Base-by-base conservation (phyloP, 139 green algal genomes). In the Chlamydomonas incerta region DNA sequence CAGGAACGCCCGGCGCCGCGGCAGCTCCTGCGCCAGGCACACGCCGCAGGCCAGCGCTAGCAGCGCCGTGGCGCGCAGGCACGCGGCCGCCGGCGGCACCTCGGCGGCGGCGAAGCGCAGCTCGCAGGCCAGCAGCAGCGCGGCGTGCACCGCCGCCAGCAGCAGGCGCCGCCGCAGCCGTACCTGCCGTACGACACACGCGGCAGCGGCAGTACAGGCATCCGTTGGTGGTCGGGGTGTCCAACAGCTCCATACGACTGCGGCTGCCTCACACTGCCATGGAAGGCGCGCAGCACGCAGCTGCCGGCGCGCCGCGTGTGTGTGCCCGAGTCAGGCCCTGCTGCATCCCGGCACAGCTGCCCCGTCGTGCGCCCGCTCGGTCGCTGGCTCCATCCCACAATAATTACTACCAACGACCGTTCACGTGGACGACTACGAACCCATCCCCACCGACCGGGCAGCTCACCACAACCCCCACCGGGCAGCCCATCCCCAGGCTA, bases 1-100 rank as follows among this genome's bases (percentile, higher is more conserved):
- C 6, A 50, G 41, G 28, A 58, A 83, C 28, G 58, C 76, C 28
- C 76, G 72, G 29, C 76, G 76, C 37, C 76, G 29, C 3, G 76
- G 62, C 76, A 62, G 37, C 60, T 83, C 60, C 76, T 63, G 26
- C 15, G 13, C 62, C 62, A 72, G 17, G 14, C 35, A 62, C 62
- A 62, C 37, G 24, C 18, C 76, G 13, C 33, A 6, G 6, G 58
- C 60, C 29, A 47, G 13, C 18, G 46, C 18, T 29, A 83, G 37
- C 62, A 62, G 10, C 17, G 35, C 63, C 6, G 3, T 6, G 11
- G 35, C 60, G 23, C 37, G 37, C 41, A 83, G 37, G 9, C n/a
- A 63, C 46, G 29, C 41, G 3, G 31, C 31, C 58, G 58, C 33
- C 26, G 71, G 34, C 41, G 41, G 6, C 41, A 50, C 41, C 41